Evolutionary conservation across 805 yeast species (phyloP).

Genomic region (Starmerella roubikii): DNA sequence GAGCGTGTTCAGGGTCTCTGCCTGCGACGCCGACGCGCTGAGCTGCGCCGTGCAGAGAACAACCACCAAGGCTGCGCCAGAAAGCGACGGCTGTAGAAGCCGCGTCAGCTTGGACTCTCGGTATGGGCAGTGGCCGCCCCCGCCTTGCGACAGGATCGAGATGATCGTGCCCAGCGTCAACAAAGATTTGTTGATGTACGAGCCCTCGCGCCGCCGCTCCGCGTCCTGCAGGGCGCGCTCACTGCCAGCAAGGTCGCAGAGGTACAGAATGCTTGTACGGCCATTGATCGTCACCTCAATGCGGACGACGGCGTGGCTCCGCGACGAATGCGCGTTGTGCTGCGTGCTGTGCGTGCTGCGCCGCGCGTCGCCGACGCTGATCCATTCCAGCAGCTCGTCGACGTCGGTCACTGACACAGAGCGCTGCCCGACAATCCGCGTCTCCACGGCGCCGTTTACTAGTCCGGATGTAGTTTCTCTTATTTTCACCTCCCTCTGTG

Average conservation of each 20-base stretch:
- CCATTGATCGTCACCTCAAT: conserved; percentile 36
- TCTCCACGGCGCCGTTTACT: conserved; percentile 50
- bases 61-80: conserved; percentile 73
- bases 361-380: conserved; percentile 55
- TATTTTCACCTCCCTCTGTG: conserved; percentile 26
- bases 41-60: conserved; percentile 75
- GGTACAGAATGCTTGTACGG: conserved; percentile 51
- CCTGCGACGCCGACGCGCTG: conserved; percentile 33
- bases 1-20: conserved; percentile 76
- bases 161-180: conserved; percentile 88
- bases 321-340: conserved; percentile 70
- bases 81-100: conserved; percentile 77
- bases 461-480: neutral
- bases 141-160: conserved; percentile 47
- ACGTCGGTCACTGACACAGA: conserved; percentile 45
- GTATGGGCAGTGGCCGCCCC: conserved; percentile 66
- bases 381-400: conserved; percentile 45
- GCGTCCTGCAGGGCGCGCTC: conserved; percentile 63
- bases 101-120: conserved; percentile 88
- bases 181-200: conserved; percentile 81
- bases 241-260: conserved; percentile 96
- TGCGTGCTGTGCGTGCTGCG: conserved; percentile 82
- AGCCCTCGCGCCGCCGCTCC: conserved; percentile 86
- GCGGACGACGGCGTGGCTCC: conserved; percentile 84
- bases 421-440: conserved; percentile 58